A percentile compares a stretch with the other conserved stretches of the same genome.
Evolutionary conservation across 768 basidiomycete species (phyloP).

Genomic region (Arthromyces matolae): DNA sequence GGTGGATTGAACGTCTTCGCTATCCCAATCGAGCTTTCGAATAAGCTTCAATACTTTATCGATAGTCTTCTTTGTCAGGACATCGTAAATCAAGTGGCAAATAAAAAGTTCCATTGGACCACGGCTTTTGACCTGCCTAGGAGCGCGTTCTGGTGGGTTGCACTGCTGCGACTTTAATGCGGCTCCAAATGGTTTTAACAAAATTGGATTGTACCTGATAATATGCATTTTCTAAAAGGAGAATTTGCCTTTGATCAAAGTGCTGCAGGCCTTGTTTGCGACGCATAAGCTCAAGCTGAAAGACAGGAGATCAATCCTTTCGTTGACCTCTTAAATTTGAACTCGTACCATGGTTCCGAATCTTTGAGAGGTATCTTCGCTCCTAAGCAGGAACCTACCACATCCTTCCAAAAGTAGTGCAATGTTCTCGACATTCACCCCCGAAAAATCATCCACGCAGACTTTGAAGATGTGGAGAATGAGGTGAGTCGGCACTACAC

Average conservation of each 20-base stretch:
- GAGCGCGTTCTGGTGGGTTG: slow-evolving; percentile 92
- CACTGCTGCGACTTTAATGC: slow-evolving; percentile 73
- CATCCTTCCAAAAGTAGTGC: slow-evolving; percentile 91
- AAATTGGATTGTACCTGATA: slow-evolving; percentile 64
- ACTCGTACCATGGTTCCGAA: slow-evolving; percentile 79
- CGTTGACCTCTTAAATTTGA: neutral
- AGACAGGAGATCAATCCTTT: neutral
- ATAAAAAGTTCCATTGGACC: slow-evolving; percentile 90
- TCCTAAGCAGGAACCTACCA: slow-evolving; percentile 85
- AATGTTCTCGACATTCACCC: slow-evolving; percentile 89
- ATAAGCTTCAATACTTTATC: slow-evolving; percentile 94
- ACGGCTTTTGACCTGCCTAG: slow-evolving; percentile 81
- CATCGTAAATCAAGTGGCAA: slow-evolving; percentile 91
- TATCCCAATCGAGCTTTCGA: slow-evolving; percentile 96
- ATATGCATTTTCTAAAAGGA: slow-evolving; percentile 95
- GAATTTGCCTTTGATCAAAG: slow-evolving; percentile 84
- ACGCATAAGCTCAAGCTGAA: slow-evolving; percentile 82
- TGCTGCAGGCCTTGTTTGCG: slow-evolving; percentile 93
- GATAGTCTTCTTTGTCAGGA: slow-evolving; percentile 88
- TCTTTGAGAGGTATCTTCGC: slow-evolving; percentile 81
- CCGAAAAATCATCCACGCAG: slow-evolving; percentile 91
- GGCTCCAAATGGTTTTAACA: neutral
- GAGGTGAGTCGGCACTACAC: slow-evolving; percentile 84
- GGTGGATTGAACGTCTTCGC: slow-evolving; percentile 51
- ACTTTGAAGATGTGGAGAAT: slow-evolving; percentile 97